Base-by-base conservation (phyloP, 345 rosid genomes). In the Nasturtium officinale region DNA sequence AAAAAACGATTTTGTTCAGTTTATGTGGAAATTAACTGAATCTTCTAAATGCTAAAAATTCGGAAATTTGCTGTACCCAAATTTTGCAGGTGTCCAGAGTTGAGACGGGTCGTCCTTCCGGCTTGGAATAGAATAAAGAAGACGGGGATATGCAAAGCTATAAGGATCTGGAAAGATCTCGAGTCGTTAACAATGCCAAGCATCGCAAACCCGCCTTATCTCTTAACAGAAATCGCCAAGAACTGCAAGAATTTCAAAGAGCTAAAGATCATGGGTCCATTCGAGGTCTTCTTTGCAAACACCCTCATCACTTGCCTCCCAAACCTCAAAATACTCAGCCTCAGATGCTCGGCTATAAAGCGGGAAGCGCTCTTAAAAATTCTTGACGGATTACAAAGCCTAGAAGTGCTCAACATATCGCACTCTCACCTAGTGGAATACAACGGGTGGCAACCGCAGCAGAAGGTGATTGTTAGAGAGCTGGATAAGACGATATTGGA, bases 101-200 rank as follows among this genome's bases (percentile, higher is more conserved):
- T 94, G 73, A 84, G 70, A 62, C 85, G 88, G 35, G 79, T 94
- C 7, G 92, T 94, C 21, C 45, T 91, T 67, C 98, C 96, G 1
- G 97, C 96, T 20, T 91, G 92, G 96, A 91, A 91, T 81, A 81
- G 90, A 77, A 85, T 94, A 77, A 88, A 85, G 71, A 83, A 77
- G 81, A 80, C 85, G 0, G 91, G 86, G 33, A 87, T 94, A 55
- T 87, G 92, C 85, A 82, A 75, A 67, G 92, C 97, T 2, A 83
- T 91, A 79, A 82, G 73, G 7, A 64, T 70, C 61, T 94, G 96
- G 96, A 83, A 48, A 59, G 86, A 88, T 75, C 97, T 94, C 12
- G 95, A 87, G 69, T 94, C 97, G 46, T 53, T 94, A 45, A 94
- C 98, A 50, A 91, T 94, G 96, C 97, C 97, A 1, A 88, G 91